Evolutionary conservation across 2,329 filamentous ascomycete species (phyloP).

Genomic region (Zalaria sp.): DNA sequence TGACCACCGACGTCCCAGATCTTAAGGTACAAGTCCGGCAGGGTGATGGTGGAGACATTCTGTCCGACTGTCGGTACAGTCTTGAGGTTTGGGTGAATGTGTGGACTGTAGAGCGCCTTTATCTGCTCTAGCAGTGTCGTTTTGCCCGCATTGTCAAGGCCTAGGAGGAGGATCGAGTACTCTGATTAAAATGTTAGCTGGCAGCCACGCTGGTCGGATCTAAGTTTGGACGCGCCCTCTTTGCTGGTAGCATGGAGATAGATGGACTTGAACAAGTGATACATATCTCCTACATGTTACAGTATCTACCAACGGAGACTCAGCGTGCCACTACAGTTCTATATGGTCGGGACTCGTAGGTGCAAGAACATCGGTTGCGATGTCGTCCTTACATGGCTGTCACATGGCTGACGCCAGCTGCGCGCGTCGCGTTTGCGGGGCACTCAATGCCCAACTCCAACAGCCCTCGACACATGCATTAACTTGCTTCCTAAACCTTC

Average conservation of each 20-base stretch:
- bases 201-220: background rate
- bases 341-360: too few relatives aligned
- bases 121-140: constrained; percentile 96
- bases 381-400: too few relatives aligned
- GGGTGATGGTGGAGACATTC: constrained; percentile 81
- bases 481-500: too few relatives aligned
- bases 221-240: constrained; percentile 49
- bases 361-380: too few relatives aligned
- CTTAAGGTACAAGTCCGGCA: constrained; percentile 93
- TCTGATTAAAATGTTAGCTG: constrained; percentile 37
- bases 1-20: constrained; percentile 98
- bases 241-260: constrained; percentile 95
- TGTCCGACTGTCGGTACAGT: constrained; percentile 96
- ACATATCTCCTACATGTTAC: constrained; percentile 44
- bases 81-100: constrained; percentile 55
- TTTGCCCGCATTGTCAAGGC: constrained; percentile 96
- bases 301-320: too few relatives aligned
- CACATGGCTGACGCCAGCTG: too few relatives aligned
- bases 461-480: too few relatives aligned
- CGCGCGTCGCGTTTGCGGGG: too few relatives aligned
- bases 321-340: too few relatives aligned
- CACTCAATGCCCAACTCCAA: too few relatives aligned
- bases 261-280: constrained; percentile 87
- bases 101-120: constrained; percentile 63
- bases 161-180: constrained; percentile 92